Conservation (phyloP, 2,329 filamentous ascomycete genomes). For the Colletotrichum sp. region DNA sequence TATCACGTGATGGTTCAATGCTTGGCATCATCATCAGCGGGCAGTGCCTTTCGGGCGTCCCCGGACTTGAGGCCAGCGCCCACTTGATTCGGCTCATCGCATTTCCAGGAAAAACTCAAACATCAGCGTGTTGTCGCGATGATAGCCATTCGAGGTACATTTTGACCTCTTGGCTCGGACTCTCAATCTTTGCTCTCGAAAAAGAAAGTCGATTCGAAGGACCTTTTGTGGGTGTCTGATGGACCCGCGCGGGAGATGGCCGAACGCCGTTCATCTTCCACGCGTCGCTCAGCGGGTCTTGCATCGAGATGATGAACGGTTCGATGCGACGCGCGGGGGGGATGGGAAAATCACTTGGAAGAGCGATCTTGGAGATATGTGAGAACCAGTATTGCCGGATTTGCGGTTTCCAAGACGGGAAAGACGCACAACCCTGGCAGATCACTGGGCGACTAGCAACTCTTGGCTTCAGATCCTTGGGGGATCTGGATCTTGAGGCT, state of each 20-base stretch:
- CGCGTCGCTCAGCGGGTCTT: not conserved
- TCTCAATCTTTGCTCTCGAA: not conserved
- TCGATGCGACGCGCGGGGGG: not conserved
- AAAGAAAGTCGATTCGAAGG: not conserved
- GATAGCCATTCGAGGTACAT: not conserved
- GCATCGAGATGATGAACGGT: not conserved
- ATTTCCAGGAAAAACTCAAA: not conserved
- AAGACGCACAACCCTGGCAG: not conserved
- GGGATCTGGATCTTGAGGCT: not conserved
- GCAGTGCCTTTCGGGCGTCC: not conserved
- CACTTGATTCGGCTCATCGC: not conserved
- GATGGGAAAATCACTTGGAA: not conserved
- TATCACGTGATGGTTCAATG: not conserved
- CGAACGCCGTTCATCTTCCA: not conserved
- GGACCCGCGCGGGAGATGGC: not conserved
- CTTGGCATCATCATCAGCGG: not conserved
- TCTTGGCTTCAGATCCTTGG: not conserved
- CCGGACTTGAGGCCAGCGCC: not conserved
- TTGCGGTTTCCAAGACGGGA: not conserved
- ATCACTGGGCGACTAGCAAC: not conserved
- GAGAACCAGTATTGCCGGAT: not conserved
- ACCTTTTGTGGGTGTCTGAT: not conserved
- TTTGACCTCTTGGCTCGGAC: not conserved
- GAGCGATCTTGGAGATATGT: not conserved
- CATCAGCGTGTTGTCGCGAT: not conserved